Percentiles rank a stretch among this genome's conserved stretches.
Conservation (phyloP, 2,329 filamentous ascomycete species). For the Cryphonectria radicalis region DNA sequence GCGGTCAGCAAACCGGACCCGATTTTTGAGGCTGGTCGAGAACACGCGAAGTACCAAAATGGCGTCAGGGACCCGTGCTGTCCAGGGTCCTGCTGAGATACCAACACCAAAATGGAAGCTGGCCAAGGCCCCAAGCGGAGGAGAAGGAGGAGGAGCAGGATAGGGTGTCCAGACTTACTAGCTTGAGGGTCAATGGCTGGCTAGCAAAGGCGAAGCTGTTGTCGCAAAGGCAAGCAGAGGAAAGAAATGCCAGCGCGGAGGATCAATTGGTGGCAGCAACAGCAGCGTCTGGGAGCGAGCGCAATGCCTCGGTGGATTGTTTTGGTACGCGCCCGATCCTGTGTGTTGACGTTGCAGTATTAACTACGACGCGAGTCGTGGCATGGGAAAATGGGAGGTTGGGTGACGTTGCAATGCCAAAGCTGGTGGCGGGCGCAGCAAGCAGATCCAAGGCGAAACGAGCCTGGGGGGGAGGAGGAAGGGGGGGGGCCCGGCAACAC, state of each 20-base stretch:
- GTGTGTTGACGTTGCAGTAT: slow-evolving; percentile 25
- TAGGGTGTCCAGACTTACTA: slow-evolving; percentile 21
- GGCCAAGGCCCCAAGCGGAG: background rate
- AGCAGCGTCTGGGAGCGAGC: background rate
- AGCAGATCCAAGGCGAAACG: background rate
- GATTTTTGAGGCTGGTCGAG: slow-evolving; percentile 19
- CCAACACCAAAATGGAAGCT: slow-evolving; percentile 14
- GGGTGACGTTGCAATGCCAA: slow-evolving; percentile 26
- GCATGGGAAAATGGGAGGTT: slow-evolving; percentile 29
- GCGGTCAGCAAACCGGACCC: slow-evolving; percentile 24
- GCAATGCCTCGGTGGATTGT: slow-evolving; percentile 5
- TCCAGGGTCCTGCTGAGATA: background rate
- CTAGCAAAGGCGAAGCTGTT: slow-evolving; percentile 20
- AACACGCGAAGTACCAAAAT: slow-evolving; percentile 4
- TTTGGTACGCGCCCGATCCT: slow-evolving; percentile 12
- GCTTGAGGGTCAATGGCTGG: slow-evolving; percentile 23
- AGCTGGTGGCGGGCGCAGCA: slow-evolving; percentile 25
- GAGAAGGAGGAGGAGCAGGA: background rate
- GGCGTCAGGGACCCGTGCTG: slow-evolving; percentile 5
- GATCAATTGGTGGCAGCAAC: slow-evolving; percentile 23
- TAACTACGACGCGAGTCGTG: slow-evolving; percentile 22
- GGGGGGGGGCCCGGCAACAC: background rate
- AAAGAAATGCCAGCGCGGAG: slow-evolving; percentile 7
- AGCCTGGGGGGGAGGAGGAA: background rate
- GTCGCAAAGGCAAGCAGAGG: slow-evolving; percentile 17